Percentiles rank a stretch among this genome's conserved stretches.
Evolutionary conservation across 202 grass and related monocot species (phyloP).

Genomic region (Panicum virgatum): DNA sequence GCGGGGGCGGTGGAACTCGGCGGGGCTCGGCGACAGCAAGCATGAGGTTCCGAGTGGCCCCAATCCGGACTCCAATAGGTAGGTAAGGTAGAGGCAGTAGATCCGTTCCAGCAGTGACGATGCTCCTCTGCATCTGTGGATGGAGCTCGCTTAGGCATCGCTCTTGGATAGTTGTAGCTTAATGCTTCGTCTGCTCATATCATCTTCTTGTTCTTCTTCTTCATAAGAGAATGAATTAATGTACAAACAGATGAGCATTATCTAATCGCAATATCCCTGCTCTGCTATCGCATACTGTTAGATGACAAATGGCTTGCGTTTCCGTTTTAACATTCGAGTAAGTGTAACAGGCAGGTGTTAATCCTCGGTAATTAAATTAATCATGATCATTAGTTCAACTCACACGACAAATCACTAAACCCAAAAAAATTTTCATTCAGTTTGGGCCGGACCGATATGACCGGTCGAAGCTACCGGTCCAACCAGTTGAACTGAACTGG

Average conservation of each 20-base stretch:
- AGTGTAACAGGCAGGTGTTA: too few relatives aligned
- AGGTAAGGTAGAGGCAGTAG: neutral
- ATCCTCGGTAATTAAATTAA: too few relatives aligned
- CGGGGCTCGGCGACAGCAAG: constrained; percentile 45
- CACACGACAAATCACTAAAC: too few relatives aligned
- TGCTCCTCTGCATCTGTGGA: neutral
- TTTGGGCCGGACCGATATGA: too few relatives aligned
- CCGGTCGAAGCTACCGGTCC: too few relatives aligned
- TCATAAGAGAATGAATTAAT: constrained; percentile 19
- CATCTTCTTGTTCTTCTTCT: neutral
- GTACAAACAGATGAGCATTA: constrained; percentile 39
- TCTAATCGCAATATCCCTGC: neutral
- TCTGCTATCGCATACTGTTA: neutral
- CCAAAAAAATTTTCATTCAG: too few relatives aligned
- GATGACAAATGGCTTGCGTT: too few relatives aligned
- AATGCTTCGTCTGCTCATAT: neutral
- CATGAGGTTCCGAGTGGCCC: constrained; percentile 79
- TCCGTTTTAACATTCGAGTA: too few relatives aligned
- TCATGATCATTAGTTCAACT: too few relatives aligned
- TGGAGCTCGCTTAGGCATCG: neutral
- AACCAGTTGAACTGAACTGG: too few relatives aligned
- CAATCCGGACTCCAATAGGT: constrained; percentile 78
- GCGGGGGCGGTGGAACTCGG: constrained; percentile 41
- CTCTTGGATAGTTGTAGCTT: neutral
- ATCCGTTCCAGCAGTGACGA: neutral